Conservation (phyloP, 345 rosid species). For the Brassica juncea region DNA sequence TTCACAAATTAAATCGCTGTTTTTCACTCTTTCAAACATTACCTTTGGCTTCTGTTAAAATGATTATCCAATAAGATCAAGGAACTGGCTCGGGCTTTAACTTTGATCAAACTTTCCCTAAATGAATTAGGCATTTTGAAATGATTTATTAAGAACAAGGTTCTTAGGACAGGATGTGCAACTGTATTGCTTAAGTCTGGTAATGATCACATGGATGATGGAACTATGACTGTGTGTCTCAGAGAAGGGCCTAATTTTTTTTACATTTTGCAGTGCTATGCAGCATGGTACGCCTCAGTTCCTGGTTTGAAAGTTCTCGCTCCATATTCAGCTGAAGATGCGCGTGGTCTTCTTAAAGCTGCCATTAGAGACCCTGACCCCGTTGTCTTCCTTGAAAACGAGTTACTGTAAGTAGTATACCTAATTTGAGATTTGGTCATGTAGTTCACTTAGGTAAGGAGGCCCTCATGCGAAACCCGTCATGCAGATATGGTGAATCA, state of each 20-base stretch:
- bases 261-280: conserved; percentile 71
- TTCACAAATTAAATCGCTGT: not conserved
- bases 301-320: conserved; percentile 87
- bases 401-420: conserved; percentile 66
- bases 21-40: conserved; percentile 11
- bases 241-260: not conserved
- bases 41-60: not conserved
- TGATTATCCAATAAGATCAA: conserved; percentile 10
- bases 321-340: conserved; percentile 91
- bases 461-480: too few species aligned
- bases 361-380: conserved; percentile 98
- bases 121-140: not conserved
- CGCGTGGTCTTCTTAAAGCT: conserved; percentile 88
- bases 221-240: not conserved
- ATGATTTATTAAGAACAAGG: not conserved
- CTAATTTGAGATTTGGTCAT: not conserved
- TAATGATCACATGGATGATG: not conserved
- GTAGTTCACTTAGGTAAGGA: not conserved
- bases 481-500: conserved; percentile 80
- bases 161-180: not conserved
- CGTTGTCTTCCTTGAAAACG: conserved; percentile 94
- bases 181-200: not conserved
- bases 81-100: conserved; percentile 14
- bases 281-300: conserved; percentile 83
- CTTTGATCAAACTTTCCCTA: not conserved